Percentiles rank a stretch among this genome's conserved stretches.
Evolutionary conservation across 2,329 filamentous ascomycete species (phyloP).

Genomic region (Colletotrichum neosansevieriae): DNA sequence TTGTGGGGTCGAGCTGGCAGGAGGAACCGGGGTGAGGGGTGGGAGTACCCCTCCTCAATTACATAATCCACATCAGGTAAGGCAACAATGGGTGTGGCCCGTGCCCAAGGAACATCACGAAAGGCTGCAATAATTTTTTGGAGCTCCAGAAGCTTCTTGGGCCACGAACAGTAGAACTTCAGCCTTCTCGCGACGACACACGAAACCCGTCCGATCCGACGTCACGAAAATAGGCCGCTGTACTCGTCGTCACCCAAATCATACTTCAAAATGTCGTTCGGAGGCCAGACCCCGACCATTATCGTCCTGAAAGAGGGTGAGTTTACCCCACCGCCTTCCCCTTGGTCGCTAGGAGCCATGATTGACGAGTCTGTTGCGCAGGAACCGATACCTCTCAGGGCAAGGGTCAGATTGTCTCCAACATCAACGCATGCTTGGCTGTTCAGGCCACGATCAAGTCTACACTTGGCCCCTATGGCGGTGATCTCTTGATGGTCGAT

Average conservation of each 20-base stretch:
- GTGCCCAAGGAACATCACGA: slow-evolving; percentile 42
- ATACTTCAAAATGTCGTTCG: slow-evolving; percentile 83
- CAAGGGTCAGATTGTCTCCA: slow-evolving; percentile 95
- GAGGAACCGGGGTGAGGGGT: not conserved
- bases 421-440: slow-evolving; percentile 97
- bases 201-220: slow-evolving; percentile 11
- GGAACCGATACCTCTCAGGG: slow-evolving; percentile 98
- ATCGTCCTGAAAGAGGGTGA: slow-evolving; percentile 97
- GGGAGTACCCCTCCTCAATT: slow-evolving; percentile 38
- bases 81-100: slow-evolving; percentile 38
- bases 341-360: slow-evolving; percentile 42
- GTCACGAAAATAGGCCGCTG: not conserved
- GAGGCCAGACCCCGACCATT: slow-evolving; percentile 96
- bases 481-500: slow-evolving; percentile 95
- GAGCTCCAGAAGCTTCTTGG: slow-evolving; percentile 57
- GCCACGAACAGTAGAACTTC: slow-evolving; percentile 42
- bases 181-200: slow-evolving; percentile 34
- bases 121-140: slow-evolving; percentile 65
- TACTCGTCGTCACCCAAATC: slow-evolving; percentile 10
- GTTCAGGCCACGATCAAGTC: slow-evolving; percentile 96
- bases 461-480: slow-evolving; percentile 95
- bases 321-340: slow-evolving; percentile 57
- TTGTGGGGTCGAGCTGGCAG: slow-evolving; percentile 12
- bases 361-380: slow-evolving; percentile 53
- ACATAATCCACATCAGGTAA: slow-evolving; percentile 39